Base-by-base conservation (phyloP, 768 basidiomycete genomes). In the Tubosaeta sp. region DNA sequence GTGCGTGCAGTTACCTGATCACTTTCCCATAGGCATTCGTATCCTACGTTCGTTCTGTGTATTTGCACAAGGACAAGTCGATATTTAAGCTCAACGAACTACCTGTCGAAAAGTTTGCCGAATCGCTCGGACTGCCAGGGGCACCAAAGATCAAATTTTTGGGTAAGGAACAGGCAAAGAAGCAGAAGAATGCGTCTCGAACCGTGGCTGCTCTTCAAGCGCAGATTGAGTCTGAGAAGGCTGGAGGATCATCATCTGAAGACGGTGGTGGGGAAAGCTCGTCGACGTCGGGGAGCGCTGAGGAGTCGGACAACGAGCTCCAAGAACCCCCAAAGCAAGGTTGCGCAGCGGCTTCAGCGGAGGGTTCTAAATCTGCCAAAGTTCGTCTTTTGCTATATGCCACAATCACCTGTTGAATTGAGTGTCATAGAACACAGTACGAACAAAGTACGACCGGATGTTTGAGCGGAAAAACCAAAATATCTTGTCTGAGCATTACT, bases 381-480 rank as follows among this genome's bases (percentile, higher is more conserved):
- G 82, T 82, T 54, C 22, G 68, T 65, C 16, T 4, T 14, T 34
- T 54, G 35, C 12, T 14, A 32, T 46, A 27, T 25, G 3, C 12
- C 25, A 35, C 19, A n/a, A 16, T 43, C 22, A 27, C 40, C 34
- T 32, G 13, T n/a, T 43, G 40, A 41, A 39, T 22, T 22, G 27
- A 16, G 16, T 44, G 13, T 41, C 45, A 13, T 53, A 76, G 75
- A 60, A 68, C 39, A 63, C 66, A 10, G 84, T 88, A 0, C 82
- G 89, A 45, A 97, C 95, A 3, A 97, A 95, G 71, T 96, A 97
- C 67, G 95, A 97, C 69, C 83, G 91, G 46, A 97, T 99, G 94
- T 98, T 97, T 65, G 88, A 90, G 63, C 83, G 94, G 50, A 95
- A 91, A 68, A 97, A 96, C 65, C 94, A 96, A 67, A 86, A 84